phyloP scores from a whole-genome alignment of 2,329 filamentous ascomycete species.

The Paraphaeosphaeria minitans region DNA sequence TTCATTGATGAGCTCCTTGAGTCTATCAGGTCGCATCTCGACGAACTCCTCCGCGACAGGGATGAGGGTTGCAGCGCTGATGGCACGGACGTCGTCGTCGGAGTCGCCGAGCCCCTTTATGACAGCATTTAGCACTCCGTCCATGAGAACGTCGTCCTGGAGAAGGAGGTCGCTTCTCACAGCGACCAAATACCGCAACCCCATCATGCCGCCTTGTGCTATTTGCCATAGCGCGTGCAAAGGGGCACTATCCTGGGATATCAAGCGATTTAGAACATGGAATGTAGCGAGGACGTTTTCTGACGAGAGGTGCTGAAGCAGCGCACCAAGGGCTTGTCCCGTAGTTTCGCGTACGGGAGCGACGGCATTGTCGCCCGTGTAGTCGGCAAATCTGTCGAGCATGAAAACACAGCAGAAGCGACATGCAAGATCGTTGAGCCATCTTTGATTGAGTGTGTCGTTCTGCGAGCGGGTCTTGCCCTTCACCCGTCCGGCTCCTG shows the following conservation, averaged over 20 bases:
- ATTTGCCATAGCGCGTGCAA: conserved; percentile 80
- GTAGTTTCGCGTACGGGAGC: conserved; percentile 95
- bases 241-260: conserved; percentile 85
- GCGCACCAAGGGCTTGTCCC: conserved; percentile 88
- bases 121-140: conserved; percentile 88
- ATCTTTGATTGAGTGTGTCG: conserved; percentile 76
- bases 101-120: conserved; percentile 91
- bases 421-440: conserved; percentile 95
- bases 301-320: conserved; percentile 80
- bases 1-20: conserved; percentile 85
- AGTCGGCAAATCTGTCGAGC: conserved; percentile 96
- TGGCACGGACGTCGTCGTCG: conserved; percentile 95
- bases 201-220: conserved; percentile 97
- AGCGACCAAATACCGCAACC: conserved; percentile 90
- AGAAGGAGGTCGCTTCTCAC: conserved; percentile 91
- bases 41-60: conserved; percentile 97
- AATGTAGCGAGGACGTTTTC: conserved; percentile 85
- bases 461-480: conserved; percentile 77
- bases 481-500: conserved; percentile 78
- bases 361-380: conserved; percentile 95
- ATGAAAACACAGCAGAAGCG: conserved; percentile 94
- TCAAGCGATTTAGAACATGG: conserved; percentile 80
- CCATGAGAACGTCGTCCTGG: conserved; percentile 81
- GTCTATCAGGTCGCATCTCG: conserved; percentile 74
- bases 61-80: conserved; percentile 95